Conservation (phyloP, 2,329 filamentous ascomycete genomes). For the Diaporthe batatas region DNA sequence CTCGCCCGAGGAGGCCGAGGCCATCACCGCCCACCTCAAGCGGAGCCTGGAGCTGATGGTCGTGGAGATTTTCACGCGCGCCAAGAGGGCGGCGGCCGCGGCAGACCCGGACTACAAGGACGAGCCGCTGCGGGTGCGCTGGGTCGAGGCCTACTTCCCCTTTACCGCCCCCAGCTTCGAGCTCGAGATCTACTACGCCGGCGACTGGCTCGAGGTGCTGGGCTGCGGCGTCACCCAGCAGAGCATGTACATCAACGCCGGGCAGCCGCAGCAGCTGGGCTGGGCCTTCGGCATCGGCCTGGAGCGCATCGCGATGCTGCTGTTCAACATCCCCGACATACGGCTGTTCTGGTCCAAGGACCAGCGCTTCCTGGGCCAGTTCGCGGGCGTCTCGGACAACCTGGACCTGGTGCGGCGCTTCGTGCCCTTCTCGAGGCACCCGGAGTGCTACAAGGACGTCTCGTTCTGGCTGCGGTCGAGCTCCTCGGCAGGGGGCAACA, state of each 20-base stretch:
- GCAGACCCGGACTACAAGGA: constrained; percentile 64
- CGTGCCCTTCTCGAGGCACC: constrained; percentile 90
- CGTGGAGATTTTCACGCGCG: constrained; percentile 86
- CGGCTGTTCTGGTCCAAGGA: constrained; percentile 96
- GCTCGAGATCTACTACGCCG: constrained; percentile 93
- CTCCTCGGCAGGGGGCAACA: constrained; percentile 62
- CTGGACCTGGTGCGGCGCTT: constrained; percentile 72
- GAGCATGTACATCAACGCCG: constrained; percentile 81
- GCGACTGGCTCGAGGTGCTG: constrained; percentile 95
- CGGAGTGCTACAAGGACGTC: constrained; percentile 90
- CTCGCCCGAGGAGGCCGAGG: constrained; percentile 81
- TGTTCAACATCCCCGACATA: constrained; percentile 97
- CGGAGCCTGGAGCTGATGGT: constrained; percentile 90
- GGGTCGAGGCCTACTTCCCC: constrained; percentile 98
- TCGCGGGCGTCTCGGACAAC: constrained; percentile 71
- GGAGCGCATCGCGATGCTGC: constrained; percentile 95
- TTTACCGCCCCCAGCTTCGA: constrained; percentile 98
- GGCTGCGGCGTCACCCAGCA: constrained; percentile 94
- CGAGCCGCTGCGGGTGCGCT: constrained; percentile 87
- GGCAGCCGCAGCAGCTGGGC: constrained; percentile 79
- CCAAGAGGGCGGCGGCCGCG: constrained; percentile 73
- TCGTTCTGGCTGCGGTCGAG: constrained; percentile 84
- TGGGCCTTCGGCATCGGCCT: constrained; percentile 98
- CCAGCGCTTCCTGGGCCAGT: constrained; percentile 87
- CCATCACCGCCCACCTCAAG: constrained; percentile 88